Evolutionary conservation across 1,284 basidiomycete species (phyloP), one percentile per base, ranked within the genome.

Genomic region (Boletellus deceptivus): DNA sequence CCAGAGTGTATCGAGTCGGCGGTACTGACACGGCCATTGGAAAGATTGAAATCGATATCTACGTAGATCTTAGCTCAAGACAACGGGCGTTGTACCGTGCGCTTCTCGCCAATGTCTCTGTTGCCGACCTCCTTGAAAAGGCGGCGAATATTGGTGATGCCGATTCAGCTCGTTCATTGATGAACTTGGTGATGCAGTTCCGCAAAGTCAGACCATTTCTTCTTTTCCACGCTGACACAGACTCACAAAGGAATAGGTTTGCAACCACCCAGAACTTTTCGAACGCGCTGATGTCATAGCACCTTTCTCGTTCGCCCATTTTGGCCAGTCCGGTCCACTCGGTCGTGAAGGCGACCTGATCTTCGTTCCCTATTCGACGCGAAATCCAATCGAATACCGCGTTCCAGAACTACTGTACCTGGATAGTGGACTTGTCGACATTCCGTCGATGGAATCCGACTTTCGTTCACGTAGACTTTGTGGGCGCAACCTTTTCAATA

Each of bases 181-280:
- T 99, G 96, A 99, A 99, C 72, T 80, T 99, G 56, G 96, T 99
- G 57, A 99, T 99, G 97, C 97, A 99, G 71, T 99, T 99, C 79
- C 88, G 97, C 59, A 99, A 99, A 78, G 91, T 88, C 44, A 37
- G 68, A 3, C 29, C 17, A 35, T 50, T 39, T 25, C 39, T 36
- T 17, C 50, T 17, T 33, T 25, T 44, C 35, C 17, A 46, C 20
- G 36, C 20, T 31, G 39, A 7, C 9, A 3, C 41, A 16, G 35
- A 38, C 47, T 61, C 25, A 56, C 50, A 39, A 45, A 43, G n/a
- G 8, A 38, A 42, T 50, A 89, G 87, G 93, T 98, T 56, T 99
- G 96, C 79, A 99, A 98, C 64, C 97, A 99, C 63, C 97, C 97
- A 0, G 97, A 99, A 69, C 80, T 99, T 39, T 99, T 99, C 65